Conservation (phyloP, 352 stramenopile species). For the Phytopythium helicoides region DNA sequence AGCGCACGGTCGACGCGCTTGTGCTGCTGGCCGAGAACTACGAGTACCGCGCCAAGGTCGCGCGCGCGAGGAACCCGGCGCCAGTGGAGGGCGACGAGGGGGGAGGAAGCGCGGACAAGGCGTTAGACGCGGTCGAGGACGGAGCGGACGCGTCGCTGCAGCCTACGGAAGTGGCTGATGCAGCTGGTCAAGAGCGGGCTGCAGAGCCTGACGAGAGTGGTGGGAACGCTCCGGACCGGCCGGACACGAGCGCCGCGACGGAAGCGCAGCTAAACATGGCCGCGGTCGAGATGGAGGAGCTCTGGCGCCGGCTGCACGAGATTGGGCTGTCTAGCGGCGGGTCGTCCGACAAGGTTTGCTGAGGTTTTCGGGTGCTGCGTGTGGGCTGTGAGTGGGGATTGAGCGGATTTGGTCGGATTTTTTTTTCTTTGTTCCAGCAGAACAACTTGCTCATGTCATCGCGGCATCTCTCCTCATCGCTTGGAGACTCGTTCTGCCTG, state of each 20-base stretch:
- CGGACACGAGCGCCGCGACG: conserved; percentile 35
- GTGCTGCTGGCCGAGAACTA: conserved; percentile 77
- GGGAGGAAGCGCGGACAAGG: neutral
- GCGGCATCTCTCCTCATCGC: conserved; percentile 71
- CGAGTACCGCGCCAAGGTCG: conserved; percentile 68
- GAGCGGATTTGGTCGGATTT: neutral
- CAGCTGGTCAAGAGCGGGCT: neutral
- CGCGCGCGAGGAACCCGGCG: conserved; percentile 34
- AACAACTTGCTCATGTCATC: conserved; percentile 76
- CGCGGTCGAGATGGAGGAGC: conserved; percentile 78
- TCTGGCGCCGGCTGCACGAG: conserved; percentile 76
- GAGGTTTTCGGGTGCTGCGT: neutral
- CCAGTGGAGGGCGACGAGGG: conserved; percentile 10
- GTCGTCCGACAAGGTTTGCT: conserved; percentile 51
- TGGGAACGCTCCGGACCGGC: too few species aligned
- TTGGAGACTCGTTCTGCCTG: conserved; percentile 85
- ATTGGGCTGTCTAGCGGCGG: conserved; percentile 63
- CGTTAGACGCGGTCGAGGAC: neutral
- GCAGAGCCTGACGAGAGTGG: too few species aligned
- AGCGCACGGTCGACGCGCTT: conserved; percentile 67
- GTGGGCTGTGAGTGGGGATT: neutral
- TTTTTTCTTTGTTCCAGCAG: too few species aligned
- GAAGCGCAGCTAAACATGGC: conserved; percentile 68
- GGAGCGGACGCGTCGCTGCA: neutral
- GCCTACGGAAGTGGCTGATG: neutral